Base-by-base conservation (phyloP, 768 basidiomycete species). In the Suillus bovinus region DNA sequence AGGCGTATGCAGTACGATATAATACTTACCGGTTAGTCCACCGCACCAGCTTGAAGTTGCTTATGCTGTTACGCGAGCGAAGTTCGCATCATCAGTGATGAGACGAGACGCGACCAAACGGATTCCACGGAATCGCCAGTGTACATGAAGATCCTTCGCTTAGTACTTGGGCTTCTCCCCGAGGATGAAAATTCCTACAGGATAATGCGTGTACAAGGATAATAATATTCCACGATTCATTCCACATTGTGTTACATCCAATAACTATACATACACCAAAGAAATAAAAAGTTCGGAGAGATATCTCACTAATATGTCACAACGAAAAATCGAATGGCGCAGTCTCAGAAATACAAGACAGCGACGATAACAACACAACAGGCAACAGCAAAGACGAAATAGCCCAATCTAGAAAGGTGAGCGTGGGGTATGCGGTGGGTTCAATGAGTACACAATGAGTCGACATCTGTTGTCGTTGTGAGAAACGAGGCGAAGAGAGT, bases 231-330 rank as follows among this genome's bases (percentile, higher is more conserved):
- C 3, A 56, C 16, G 17, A 27, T 59, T 42, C 55, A 59, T 58
- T 60, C 38, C 55, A n/a, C 42, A 24, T 42, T 27, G 50, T 58
- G 38, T 61, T 61, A 61, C 60, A 61, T 59, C 55, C 38, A 61
- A 58, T 61, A 61, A 59, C 31, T 20, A 61, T 61, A 61, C 60
- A 61, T 61, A 61, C 60, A 61, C 24, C 54, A 16, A 27, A 27
- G 27, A 49, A 36, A 61, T 61, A 54, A 33, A 52, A 31, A 58
- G 39, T 61, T n/a, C 60, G 10, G 20, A 33, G 11, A 59, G 29
- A 61, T 61, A 29, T 27, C 24, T 38, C 33, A 22, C 55, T 29
- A 58, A 58, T 61, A 53, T 33, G 52, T 59, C 36, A 52, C 47
- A 38, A 61, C 34, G 58, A 31, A 61, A 34, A 61, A 61, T 41